These are phyloP conservation scores for Solanum peruvianum DNA, from an alignment of 257 asterid genomes.

Conservation along the genomic window DNA sequence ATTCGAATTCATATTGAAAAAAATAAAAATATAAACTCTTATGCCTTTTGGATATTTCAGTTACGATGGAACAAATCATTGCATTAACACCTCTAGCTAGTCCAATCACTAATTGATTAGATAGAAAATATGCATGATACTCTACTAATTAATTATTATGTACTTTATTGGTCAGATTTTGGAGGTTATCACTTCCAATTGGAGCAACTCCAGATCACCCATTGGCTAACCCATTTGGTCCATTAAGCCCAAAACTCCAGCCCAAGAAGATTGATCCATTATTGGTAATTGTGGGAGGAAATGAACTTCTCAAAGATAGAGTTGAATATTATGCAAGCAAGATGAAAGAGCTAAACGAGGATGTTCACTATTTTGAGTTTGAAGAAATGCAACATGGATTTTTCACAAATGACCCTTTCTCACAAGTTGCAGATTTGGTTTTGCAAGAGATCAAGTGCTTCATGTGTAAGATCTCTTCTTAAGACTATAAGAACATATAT, in stretches of 20 bases:
- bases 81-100: neutral
- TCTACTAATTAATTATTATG: too few relatives aligned
- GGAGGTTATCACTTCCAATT: slow-evolving; percentile 56
- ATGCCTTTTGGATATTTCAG: neutral
- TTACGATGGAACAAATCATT: neutral
- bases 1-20: neutral
- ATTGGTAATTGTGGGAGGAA: slow-evolving; percentile 45
- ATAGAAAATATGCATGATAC: neutral
- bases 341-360: slow-evolving; percentile 31
- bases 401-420: slow-evolving; percentile 43
- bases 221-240: slow-evolving; percentile 66
- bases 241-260: slow-evolving; percentile 36
- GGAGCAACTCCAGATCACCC: slow-evolving; percentile 50
- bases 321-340: slow-evolving; percentile 32
- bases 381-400: slow-evolving; percentile 50
- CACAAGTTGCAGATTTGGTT: slow-evolving; percentile 20
- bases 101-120: neutral
- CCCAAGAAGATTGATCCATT: slow-evolving; percentile 33
- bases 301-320: slow-evolving; percentile 54
- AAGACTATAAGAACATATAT: neutral
- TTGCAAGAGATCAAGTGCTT: slow-evolving; percentile 23
- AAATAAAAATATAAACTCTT: too few relatives aligned
- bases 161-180: slow-evolving; percentile 26
- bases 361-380: slow-evolving; percentile 19
- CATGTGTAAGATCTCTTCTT: slow-evolving; percentile 12